Percentiles rank a stretch among this genome's conserved stretches.
Evolutionary conservation across 208 protist species (phyloP).

Genomic region (Acanthamoeba castellanii): DNA sequence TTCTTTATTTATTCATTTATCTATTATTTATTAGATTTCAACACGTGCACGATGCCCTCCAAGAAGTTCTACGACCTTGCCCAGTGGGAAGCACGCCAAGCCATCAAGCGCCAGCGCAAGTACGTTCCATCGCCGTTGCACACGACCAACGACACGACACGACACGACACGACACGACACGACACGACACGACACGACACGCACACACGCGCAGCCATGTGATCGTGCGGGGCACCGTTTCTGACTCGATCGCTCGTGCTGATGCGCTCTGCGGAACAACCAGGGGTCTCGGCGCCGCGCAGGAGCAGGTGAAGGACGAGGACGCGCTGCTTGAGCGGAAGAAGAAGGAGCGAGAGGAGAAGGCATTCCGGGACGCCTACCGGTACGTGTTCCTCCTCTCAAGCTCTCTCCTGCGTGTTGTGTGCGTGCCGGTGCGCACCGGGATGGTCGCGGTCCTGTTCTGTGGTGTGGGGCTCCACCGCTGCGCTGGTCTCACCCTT

Average conservation of each 20-base stretch:
- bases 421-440: too few species aligned
- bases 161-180: too few species aligned
- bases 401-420: too few species aligned
- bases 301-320: constrained; percentile 2
- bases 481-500: neutral
- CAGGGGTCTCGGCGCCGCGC: neutral
- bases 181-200: too few species aligned
- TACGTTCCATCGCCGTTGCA: neutral
- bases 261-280: neutral
- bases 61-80: constrained; percentile 27
- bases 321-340: constrained; percentile 28
- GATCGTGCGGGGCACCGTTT: too few species aligned
- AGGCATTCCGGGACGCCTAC: constrained; percentile 25
- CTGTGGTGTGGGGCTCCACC: neutral
- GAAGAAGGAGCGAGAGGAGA: constrained; percentile 38
- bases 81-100: constrained; percentile 39
- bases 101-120: neutral
- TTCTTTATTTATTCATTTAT: too few species aligned
- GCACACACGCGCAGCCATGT: neutral
- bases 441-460: too few species aligned
- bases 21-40: neutral
- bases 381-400: neutral
- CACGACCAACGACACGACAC: neutral
- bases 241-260: too few species aligned
- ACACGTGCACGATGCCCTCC: constrained; percentile 21